A percentile compares a stretch with the other conserved stretches of the same genome.
phyloP scores from a whole-genome alignment of 106 monocot species.

The Acorus calamus region DNA sequence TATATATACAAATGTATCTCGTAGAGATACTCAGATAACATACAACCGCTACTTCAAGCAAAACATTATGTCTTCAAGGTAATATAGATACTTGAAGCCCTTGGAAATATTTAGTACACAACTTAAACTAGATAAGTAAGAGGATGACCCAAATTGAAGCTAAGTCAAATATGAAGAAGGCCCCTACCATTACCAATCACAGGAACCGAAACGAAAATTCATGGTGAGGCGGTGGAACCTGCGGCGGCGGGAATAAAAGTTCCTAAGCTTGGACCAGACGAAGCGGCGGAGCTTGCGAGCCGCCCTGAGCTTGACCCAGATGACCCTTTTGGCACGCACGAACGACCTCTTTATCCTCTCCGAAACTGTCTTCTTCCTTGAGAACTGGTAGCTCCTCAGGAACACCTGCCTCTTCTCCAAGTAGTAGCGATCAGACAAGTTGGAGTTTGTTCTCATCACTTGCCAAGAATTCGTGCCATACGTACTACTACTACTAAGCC shows the following conservation, averaged over 20 bases:
- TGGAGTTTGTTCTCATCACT: neutral
- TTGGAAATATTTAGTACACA: no score
- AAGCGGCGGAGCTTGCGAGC: neutral
- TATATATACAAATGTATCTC: no score
- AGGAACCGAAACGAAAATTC: no score
- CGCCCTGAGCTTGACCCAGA: neutral
- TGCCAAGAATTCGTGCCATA: neutral
- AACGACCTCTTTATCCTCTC: neutral
- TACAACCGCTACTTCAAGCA: no score
- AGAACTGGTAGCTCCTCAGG: neutral
- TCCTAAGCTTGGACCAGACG: neutral
- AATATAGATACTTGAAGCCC: no score
- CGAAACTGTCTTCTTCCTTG: neutral
- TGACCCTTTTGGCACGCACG: neutral
- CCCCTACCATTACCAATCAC: no score
- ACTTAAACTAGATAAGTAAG: no score
- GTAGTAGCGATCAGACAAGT: neutral
- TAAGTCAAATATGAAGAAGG: no score
- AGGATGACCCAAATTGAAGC: no score
- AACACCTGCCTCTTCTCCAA: neutral
- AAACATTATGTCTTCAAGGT: no score
- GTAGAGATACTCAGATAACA: no score
- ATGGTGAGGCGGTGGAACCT: neutral
- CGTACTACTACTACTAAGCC: neutral
- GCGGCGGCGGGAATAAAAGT: neutral